Evolutionary conservation across 2,329 filamentous ascomycete species (phyloP).

Genomic region (Daldinia sp.): DNA sequence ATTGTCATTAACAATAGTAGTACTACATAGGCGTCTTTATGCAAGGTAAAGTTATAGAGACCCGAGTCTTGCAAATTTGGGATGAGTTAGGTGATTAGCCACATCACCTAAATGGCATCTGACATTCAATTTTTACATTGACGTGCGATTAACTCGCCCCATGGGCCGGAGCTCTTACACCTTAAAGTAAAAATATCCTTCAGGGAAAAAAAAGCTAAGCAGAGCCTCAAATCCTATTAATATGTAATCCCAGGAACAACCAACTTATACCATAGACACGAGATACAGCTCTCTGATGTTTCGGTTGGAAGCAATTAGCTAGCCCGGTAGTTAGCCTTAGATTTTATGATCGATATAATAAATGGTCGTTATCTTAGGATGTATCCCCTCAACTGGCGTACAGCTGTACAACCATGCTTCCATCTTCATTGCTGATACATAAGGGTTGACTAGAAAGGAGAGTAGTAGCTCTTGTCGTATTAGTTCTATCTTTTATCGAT

Average conservation of each 20-base stretch:
- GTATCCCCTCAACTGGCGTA: neutral
- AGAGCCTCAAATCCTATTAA: conserved; percentile 9
- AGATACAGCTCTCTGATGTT: conserved; percentile 12
- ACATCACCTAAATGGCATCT: conserved; percentile 18
- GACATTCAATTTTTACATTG: conserved; percentile 12
- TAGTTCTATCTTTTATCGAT: neutral
- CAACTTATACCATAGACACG: conserved; percentile 8
- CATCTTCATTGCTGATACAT: neutral
- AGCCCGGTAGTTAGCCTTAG: neutral
- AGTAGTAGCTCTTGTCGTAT: neutral
- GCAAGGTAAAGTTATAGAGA: conserved; percentile 43
- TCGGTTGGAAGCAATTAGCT: conserved; percentile 13
- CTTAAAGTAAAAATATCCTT: neutral
- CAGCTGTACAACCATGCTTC: neutral
- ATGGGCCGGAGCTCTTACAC: neutral
- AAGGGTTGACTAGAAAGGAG: neutral
- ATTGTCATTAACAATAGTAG: conserved; percentile 38
- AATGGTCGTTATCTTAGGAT: conserved; percentile 16
- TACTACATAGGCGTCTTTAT: conserved; percentile 37
- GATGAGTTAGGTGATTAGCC: conserved; percentile 14
- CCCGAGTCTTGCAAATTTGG: conserved; percentile 16
- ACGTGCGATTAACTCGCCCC: conserved; percentile 8
- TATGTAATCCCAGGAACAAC: conserved; percentile 15
- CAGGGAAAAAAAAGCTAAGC: conserved; percentile 1
- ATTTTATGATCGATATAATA: conserved; percentile 18